Base-by-base conservation (phyloP, 2,329 filamentous ascomycete genomes). In the Neobulgaria alba region DNA sequence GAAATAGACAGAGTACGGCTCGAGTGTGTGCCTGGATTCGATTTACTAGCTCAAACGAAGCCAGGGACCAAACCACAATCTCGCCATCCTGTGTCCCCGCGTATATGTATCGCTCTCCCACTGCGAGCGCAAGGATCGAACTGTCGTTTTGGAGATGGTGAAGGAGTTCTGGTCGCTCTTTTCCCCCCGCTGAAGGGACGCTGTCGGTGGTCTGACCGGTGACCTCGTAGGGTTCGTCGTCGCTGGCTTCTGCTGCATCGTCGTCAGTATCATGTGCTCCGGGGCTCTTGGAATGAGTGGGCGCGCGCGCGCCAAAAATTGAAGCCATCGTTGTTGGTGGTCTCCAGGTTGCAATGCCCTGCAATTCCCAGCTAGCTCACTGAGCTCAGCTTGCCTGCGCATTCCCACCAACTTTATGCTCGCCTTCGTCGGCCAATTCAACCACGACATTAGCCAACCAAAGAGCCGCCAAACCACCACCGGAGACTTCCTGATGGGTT, bases 41-140 rank as follows among this genome's bases (percentile, higher is more conserved):
- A 31, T 76, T 72, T 19, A 85, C 75, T 37, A 83, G 79, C 61
- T 93, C 82, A 60, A 89, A 98, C 5, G 86, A 94, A 51, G 82
- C 80, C 33, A 98, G 73, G 3, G 84, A 88, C 84, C 88, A 98
- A 33, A 89, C 82, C 33, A 93, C 72, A 46, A 98, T 94, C 65
- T 95, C 87, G 46, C 92, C 92, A 48, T 87, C 85, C 60, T 95
- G 88, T 1, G 92, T 89, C 30, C 92, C 92, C 14, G 90, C 89
- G 62, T 87, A 98, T 39, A 98, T 83, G 58, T 80, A 82, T 35
- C 83, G 73, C 38, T 85, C 73, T 42, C 86, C 88, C 17, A 95
- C 77, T 3, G 81, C 85, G 41, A 98, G 73, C 7, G 87, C 79
- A 37, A 98, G 77, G 35, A 93, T 84, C 2, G 83, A 87, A 61